phyloP scores from a whole-genome alignment of 2,329 filamentous ascomycete genomes.

The Sporothrix phasma region DNA sequence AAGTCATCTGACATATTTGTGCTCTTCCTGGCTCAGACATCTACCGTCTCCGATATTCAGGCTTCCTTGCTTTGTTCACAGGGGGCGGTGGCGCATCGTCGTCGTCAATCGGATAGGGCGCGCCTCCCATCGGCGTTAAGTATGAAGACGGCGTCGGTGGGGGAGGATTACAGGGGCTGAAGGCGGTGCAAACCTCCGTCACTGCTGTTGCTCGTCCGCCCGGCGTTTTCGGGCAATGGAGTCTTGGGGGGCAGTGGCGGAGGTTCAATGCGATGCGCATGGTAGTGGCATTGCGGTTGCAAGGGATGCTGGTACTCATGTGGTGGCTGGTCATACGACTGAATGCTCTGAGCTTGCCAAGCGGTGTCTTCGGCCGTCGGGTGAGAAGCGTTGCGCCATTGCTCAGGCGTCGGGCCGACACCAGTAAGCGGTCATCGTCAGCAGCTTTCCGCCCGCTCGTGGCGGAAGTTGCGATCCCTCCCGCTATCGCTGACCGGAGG shows the following conservation, averaged over 20 bases:
- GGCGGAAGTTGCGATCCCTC: conserved; percentile 1
- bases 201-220: conserved; percentile 23
- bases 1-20: background rate
- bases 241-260: conserved; percentile 72
- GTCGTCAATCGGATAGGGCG: conserved; percentile 73
- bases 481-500: conserved; percentile 10
- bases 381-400: conserved; percentile 43
- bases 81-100: conserved; percentile 73
- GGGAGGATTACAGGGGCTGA: conserved; percentile 24
- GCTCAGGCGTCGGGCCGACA: conserved; percentile 49
- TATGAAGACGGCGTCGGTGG: conserved; percentile 62
- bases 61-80: conserved; percentile 80
- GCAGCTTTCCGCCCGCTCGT: background rate
- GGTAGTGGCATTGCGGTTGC: conserved; percentile 3
- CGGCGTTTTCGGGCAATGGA: conserved; percentile 47
- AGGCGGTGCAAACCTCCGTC: conserved; percentile 14
- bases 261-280: conserved; percentile 42
- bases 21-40: background rate
- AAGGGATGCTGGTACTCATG: conserved; percentile 26
- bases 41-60: conserved; percentile 43
- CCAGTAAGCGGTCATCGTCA: conserved; percentile 41
- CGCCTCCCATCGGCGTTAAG: conserved; percentile 44
- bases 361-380: background rate
- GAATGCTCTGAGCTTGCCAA: background rate
- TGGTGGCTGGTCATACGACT: conserved; percentile 42